Base-by-base conservation (phyloP, 2,329 filamentous ascomycete species). In the Atkinsonella texensis region DNA sequence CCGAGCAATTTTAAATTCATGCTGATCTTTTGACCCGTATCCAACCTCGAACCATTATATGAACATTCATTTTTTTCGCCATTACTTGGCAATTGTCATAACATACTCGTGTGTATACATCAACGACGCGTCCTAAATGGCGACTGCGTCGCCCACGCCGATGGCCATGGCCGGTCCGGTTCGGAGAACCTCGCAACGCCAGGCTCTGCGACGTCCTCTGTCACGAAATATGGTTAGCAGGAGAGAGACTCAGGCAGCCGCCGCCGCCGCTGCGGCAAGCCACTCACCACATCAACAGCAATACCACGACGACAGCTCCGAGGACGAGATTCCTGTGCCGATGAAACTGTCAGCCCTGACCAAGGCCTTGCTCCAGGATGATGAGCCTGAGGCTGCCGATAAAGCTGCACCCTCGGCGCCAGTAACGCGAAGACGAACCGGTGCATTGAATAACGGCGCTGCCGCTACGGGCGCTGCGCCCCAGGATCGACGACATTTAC, bases 291-390 rank as follows among this genome's bases (percentile, higher is more conserved):
- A 73, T 51, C 73, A 73, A 53, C 72, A 73, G 46, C 75, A 65
- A 53, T 83, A 65, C 54, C 57, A 64, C 58, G 84, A 87, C 60
- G 90, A 95, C 64, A 95, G 88, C 73, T 95, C 90, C 23, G 91
- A 96, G 68, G 91, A 96, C 62, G 91, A 96, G 68, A 87, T 94
- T 31, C 86, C 87, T 15, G 85, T 88, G 59, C 89, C 89, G 60
- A 89, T 93, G 80, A 94, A 93, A 71, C 85, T 96, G 65, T 96
- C 89, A 65, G 89, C 90, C 60, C 80, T 93, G 58, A 95, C 91
- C 47, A 91, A 93, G 64, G 90, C 89, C 18, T 74, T 96, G 15
- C 75, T 96, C 23, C 80, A 81, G 52, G 80, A 84, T 54, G 78
- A 79, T 43, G 76, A 71, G 3, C 75, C 79, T 9, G 72, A 74